These are phyloP conservation scores for Lentinula sp. DNA, from an alignment of 768 basidiomycete species.

Conservation along the genomic window DNA sequence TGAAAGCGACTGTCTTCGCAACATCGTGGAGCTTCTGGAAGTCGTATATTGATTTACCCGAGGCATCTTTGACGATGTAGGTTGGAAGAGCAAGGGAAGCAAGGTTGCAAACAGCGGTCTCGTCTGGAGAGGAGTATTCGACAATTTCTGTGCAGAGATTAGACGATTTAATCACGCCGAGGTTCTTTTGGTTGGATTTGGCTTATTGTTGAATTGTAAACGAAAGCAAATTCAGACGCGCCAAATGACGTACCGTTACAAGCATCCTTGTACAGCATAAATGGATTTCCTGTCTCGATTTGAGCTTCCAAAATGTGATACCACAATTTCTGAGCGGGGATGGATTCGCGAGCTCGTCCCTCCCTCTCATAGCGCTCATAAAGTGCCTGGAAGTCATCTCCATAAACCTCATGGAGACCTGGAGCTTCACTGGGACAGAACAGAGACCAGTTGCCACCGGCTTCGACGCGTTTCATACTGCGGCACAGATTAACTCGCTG, in stretches of 20 bases:
- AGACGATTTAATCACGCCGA: slow-evolving; percentile 98
- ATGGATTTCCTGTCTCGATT: slow-evolving; percentile 98
- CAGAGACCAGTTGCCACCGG: slow-evolving; percentile 85
- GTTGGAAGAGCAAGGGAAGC: slow-evolving; percentile 94
- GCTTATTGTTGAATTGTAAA: slow-evolving; percentile 31
- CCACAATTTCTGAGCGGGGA: slow-evolving; percentile 98
- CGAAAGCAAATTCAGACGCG: neutral
- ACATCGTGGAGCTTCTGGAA: slow-evolving; percentile 95
- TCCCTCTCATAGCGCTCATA: slow-evolving; percentile 88
- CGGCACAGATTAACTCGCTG: neutral
- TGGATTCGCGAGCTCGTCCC: slow-evolving; percentile 74
- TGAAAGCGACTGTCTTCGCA: slow-evolving; percentile 85
- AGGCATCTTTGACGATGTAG: slow-evolving; percentile 49
- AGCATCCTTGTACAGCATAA: slow-evolving; percentile 98
- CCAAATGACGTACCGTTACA: slow-evolving; percentile 64
- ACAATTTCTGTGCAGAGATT: slow-evolving; percentile 99
- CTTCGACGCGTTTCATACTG: slow-evolving; percentile 96
- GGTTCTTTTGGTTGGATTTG: slow-evolving; percentile 98
- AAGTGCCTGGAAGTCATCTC: slow-evolving; percentile 82
- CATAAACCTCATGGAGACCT: slow-evolving; percentile 80
- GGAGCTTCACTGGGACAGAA: slow-evolving; percentile 99
- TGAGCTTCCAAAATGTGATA: slow-evolving; percentile 95
- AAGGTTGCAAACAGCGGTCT: slow-evolving; percentile 97
- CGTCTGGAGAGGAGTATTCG: slow-evolving; percentile 95
- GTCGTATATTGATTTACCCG: slow-evolving; percentile 58